Conservation (phyloP, 768 basidiomycete genomes). For the Stropharia rugosoannulata region DNA sequence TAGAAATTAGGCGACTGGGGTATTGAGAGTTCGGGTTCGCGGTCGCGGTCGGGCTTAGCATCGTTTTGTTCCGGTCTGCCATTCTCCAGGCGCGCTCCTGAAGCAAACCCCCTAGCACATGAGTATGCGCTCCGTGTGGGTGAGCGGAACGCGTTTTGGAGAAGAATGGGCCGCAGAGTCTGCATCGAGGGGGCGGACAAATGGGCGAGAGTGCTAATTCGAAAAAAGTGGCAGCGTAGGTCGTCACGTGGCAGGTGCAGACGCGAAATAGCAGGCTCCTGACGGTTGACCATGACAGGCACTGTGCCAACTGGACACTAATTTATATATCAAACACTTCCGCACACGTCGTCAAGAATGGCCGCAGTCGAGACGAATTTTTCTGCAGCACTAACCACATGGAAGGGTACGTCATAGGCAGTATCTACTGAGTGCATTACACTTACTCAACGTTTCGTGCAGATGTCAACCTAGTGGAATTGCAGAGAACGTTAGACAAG, state of each 20-base stretch:
- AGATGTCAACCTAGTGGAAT: constrained; percentile 87
- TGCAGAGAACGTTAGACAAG: constrained; percentile 90
- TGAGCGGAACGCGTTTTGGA: constrained; percentile 14
- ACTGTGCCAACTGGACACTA: not conserved
- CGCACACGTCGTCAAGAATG: constrained; percentile 12
- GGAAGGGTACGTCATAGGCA: constrained; percentile 63
- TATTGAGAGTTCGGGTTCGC: constrained; percentile 9
- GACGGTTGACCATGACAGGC: not conserved
- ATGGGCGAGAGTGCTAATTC: constrained; percentile 1
- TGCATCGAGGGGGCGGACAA: constrained; percentile 14
- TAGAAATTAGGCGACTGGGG: constrained; percentile 82
- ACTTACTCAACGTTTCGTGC: not conserved
- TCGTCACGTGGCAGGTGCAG: constrained; percentile 21
- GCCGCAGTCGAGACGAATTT: constrained; percentile 71
- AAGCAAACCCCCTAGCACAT: constrained; percentile 12
- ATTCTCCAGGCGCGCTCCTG: constrained; percentile 12
- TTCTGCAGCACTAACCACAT: constrained; percentile 87
- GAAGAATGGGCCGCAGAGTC: constrained; percentile 14
- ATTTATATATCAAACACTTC: not conserved
- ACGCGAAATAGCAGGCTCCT: constrained; percentile 12
- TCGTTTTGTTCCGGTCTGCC: not conserved
- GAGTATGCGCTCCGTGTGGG: constrained; percentile 3
- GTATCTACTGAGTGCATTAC: not conserved
- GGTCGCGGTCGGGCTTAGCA: constrained; percentile 17
- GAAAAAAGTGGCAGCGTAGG: constrained; percentile 12